A percentile compares a stretch with the other conserved stretches of the same genome.
These are phyloP conservation scores for Psidium guajava DNA, from an alignment of 345 rosid genomes.

Conservation along the genomic window DNA sequence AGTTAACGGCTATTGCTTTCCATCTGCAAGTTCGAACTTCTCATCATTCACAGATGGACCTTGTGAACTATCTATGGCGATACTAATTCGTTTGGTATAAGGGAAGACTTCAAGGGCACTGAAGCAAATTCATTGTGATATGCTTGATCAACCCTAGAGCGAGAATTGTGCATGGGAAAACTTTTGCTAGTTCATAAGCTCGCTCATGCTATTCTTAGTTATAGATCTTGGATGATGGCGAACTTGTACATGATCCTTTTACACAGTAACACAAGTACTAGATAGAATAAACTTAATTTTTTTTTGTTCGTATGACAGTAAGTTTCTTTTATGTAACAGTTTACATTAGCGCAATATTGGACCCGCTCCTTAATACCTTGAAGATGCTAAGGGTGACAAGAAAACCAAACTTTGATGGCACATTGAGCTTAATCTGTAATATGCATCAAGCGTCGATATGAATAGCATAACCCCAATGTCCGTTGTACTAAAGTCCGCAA, in stretches of 20 bases:
- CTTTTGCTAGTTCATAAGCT: neutral
- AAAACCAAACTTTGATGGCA: neutral
- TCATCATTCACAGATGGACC: neutral
- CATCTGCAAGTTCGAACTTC: neutral
- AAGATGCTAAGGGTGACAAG: neutral
- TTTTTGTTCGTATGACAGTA: neutral
- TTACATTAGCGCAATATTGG: neutral
- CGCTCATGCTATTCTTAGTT: neutral
- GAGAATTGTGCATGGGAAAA: neutral
- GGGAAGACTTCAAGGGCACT: neutral
- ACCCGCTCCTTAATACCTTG: neutral
- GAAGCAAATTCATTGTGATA: neutral
- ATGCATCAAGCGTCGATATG: neutral
- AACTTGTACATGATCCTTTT: neutral
- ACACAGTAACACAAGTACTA: neutral
- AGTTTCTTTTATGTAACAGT: neutral
- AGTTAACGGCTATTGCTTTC: neutral
- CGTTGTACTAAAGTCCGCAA: neutral
- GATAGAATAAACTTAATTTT: neutral
- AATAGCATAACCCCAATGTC: neutral
- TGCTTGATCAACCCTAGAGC: neutral
- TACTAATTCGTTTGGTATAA: neutral
- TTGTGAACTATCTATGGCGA: neutral
- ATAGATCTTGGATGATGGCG: neutral
- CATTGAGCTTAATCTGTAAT: neutral